phyloP scores from a whole-genome alignment of 495 filamentous ascomycete species.

The Daldinia caldariorum region DNA sequence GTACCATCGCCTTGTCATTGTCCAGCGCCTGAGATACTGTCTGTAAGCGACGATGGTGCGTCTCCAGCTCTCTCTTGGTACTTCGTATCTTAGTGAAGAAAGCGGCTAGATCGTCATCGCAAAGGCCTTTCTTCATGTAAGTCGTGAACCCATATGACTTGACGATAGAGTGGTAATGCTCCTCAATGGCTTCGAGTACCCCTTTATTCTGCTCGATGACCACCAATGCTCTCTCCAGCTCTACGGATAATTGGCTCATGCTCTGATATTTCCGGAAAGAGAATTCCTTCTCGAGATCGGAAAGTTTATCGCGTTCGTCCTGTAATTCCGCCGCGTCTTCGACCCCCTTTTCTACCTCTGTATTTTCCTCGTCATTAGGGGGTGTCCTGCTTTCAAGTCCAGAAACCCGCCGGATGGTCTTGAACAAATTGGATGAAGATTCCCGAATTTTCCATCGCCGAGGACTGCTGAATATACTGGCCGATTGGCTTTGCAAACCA shows the following conservation, averaged over 20 bases:
- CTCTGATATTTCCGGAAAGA: slow-evolving; percentile 52
- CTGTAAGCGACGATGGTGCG: slow-evolving; percentile 43
- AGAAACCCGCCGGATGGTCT: slow-evolving; percentile 14
- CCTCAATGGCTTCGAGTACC: slow-evolving; percentile 49
- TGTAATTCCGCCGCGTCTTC: slow-evolving; percentile 15
- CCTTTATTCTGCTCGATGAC: slow-evolving; percentile 52
- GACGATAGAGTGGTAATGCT: slow-evolving; percentile 33
- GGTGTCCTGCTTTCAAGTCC: neutral
- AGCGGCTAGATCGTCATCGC: slow-evolving; percentile 20
- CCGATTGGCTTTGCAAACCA: slow-evolving; percentile 11
- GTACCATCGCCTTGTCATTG: slow-evolving; percentile 46
- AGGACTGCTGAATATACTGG: slow-evolving; percentile 7
- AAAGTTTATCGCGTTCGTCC: slow-evolving; percentile 20
- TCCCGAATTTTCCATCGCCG: slow-evolving; percentile 16
- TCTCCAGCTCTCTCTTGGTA: slow-evolving; percentile 45
- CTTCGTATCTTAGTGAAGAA: slow-evolving; percentile 39
- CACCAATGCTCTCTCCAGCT: slow-evolving; percentile 50
- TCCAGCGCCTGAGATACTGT: slow-evolving; percentile 42
- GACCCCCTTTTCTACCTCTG: neutral
- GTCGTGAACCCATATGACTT: slow-evolving; percentile 36
- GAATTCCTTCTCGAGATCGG: slow-evolving; percentile 43
- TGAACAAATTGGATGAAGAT: slow-evolving; percentile 11
- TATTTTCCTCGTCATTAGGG: neutral
- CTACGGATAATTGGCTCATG: slow-evolving; percentile 53
- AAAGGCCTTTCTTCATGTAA: slow-evolving; percentile 17